Conservation (phyloP, 805 yeast genomes). For the Metschnikowia hibisci region DNA sequence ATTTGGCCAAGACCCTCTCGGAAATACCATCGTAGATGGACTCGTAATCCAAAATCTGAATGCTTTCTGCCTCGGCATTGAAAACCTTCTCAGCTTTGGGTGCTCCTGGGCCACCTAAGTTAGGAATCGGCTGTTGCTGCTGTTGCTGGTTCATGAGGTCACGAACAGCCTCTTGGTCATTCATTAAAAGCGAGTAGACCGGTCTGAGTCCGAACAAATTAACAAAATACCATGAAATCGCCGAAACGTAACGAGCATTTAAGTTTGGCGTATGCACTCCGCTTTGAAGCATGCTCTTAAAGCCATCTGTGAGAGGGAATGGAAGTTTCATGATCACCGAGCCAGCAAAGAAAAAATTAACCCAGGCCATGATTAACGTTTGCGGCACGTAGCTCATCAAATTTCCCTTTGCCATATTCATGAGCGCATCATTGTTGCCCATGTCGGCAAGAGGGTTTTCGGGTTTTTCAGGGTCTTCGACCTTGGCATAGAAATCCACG, state of each 20-base stretch:
- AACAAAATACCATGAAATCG: conserved; percentile 94
- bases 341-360: conserved; percentile 88
- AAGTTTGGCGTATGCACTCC: conserved; percentile 82
- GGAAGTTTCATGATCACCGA: conserved; percentile 78
- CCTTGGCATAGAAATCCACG: conserved; percentile 55
- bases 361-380: conserved; percentile 94
- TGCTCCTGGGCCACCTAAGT: conserved; percentile 51
- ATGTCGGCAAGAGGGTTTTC: conserved; percentile 71
- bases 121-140: conserved; percentile 36
- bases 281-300: conserved; percentile 87
- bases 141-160: conserved; percentile 43
- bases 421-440: conserved; percentile 63
- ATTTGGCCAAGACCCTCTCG: conserved; percentile 11
- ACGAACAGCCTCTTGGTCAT: conserved; percentile 45
- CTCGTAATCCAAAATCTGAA: conserved; percentile 56
- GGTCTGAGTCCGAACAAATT: conserved; percentile 81
- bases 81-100: conserved; percentile 63
- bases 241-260: conserved; percentile 87
- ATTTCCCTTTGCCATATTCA: conserved; percentile 76
- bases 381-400: conserved; percentile 85
- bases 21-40: conserved; percentile 54
- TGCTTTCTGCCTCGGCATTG: conserved; percentile 66
- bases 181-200: conserved; percentile 66
- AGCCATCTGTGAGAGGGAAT: conserved; percentile 83
- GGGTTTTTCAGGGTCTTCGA: conserved; percentile 34